Conservation (phyloP, 768 basidiomycete species). For the Tephrocybe sp. region DNA sequence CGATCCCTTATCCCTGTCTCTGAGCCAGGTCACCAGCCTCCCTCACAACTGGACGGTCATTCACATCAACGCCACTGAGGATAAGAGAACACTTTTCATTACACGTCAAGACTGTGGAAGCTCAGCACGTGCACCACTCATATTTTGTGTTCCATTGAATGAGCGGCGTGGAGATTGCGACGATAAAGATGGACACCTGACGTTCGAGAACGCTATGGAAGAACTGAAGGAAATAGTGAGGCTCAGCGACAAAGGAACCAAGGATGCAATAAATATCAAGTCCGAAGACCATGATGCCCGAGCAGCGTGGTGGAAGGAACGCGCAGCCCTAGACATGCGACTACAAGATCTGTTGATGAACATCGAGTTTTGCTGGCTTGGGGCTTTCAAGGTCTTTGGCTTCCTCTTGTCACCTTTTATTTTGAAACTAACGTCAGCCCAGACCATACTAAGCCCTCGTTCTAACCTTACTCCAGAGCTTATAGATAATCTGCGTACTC, state of each 20-base stretch:
- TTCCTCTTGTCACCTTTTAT: background rate
- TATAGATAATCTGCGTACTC: conserved; percentile 56
- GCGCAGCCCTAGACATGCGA: conserved; percentile 72
- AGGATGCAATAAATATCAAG: conserved; percentile 68
- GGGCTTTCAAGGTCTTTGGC: conserved; percentile 89
- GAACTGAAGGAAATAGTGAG: conserved; percentile 81
- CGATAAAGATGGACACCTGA: conserved; percentile 68
- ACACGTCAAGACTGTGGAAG: conserved; percentile 66
- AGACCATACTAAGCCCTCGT: conserved; percentile 65
- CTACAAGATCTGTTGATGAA: conserved; percentile 73
- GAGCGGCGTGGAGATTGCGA: conserved; percentile 68
- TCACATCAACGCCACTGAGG: conserved; percentile 79
- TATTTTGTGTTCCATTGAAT: conserved; percentile 89
- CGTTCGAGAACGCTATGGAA: conserved; percentile 66
- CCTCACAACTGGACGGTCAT: conserved; percentile 82
- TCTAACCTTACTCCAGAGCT: conserved; percentile 39
- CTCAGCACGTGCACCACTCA: conserved; percentile 49
- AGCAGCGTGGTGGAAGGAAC: conserved; percentile 83
- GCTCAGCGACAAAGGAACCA: conserved; percentile 65
- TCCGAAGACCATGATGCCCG: conserved; percentile 62
- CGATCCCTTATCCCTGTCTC: conserved; percentile 39
- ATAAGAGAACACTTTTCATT: conserved; percentile 79
- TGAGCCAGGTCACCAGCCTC: conserved; percentile 42
- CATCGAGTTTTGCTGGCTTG: conserved; percentile 96
- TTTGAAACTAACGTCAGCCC: conserved; percentile 3